phyloP scores from a whole-genome alignment of 108 stramenopile genomes.

The Chaetoceros tenuissimus region DNA sequence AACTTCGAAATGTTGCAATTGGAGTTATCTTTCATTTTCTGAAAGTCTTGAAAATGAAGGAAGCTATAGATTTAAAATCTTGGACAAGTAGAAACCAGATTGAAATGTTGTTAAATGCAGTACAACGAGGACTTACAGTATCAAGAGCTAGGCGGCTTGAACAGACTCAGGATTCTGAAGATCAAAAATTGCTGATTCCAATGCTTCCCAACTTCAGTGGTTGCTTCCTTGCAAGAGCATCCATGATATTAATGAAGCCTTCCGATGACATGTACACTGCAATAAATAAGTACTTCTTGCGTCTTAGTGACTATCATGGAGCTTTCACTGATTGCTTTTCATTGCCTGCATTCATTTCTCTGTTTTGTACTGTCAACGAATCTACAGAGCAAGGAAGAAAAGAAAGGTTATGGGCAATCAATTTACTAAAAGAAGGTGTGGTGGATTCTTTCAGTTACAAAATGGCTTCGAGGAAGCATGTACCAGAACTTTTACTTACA shows the following conservation, averaged over 20 bases:
- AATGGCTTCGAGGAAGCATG: conserved; percentile 58
- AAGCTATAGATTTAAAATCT: conserved; percentile 35
- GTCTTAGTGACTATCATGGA: conserved; percentile 51
- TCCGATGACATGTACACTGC: conserved; percentile 63
- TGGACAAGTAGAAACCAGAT: conserved; percentile 77
- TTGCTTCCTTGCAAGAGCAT: conserved; percentile 60
- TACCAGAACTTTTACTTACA: conserved; percentile 62
- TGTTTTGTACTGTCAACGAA: conserved; percentile 65
- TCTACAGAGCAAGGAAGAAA: conserved; percentile 32
- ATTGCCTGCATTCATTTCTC: conserved; percentile 70
- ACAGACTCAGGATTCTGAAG: conserved; percentile 9
- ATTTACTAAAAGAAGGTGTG: conserved; percentile 51
- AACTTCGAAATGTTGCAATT: conserved; percentile 40
- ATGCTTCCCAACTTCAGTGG: conserved; percentile 53
- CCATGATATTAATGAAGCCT: conserved; percentile 48
- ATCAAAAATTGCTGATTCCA: conserved; percentile 14
- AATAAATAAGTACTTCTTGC: conserved; percentile 70
- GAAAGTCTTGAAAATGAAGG: conserved; percentile 35
- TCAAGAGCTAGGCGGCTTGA: conserved; percentile 26
- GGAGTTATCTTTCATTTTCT: conserved; percentile 48
- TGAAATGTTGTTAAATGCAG: conserved; percentile 65
- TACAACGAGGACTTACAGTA: conserved; percentile 52
- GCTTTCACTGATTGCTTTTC: conserved; percentile 69
- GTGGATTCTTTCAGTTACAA: conserved; percentile 51
- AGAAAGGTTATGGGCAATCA: conserved; percentile 67